Base-by-base conservation (phyloP, 2,329 filamentous ascomycete species). In the Fusarium mundagurra region DNA sequence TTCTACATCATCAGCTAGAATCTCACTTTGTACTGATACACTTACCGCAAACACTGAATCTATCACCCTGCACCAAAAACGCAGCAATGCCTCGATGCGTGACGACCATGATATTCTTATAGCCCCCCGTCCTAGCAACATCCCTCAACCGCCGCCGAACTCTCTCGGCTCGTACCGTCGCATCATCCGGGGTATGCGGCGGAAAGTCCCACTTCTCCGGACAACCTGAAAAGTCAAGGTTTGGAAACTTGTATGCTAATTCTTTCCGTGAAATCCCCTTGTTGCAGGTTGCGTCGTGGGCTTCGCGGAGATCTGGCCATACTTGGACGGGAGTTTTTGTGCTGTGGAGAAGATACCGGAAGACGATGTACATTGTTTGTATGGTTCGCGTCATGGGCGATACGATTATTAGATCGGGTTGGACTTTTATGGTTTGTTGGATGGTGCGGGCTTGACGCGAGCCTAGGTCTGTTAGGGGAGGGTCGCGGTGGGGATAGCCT, bases 221-320 rank as follows among this genome's bases (percentile, higher is more conserved):
- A 29, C 76, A 77, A 27, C n/a, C 24, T 3, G 65, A 75, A 27
- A 78, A 76, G 16, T 78, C 64, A 4, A 78, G 66, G 22, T 67
- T 60, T 7, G 71, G 67, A 39, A 76, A 78, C 31, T 74, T 76
- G 18, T 33, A n/a, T 3, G 57, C 55, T 3, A 78, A 20, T 4
- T 71, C 72, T 24, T 38, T 51, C 3, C 73, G 73, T 5, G 62
- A 41, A n/a, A 71, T 16, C 5, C 76, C 74, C n/a, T 74, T 76
- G 24, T 78, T 78, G 57, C 76, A 78, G 44, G 71, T 67, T 11
- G 73, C 76, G 41, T 78, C 76, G n/a, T 78, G 75, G 8, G 74
- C 67, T 31, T 78, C 76, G 2, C 76, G 76, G 2, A 78, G 24
- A 9, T 78, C 76, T 1, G 76, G 76, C 74, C 76, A 78, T 14